Conservation (phyloP, 768 basidiomycete genomes). For the Amanita pallidorosea region DNA sequence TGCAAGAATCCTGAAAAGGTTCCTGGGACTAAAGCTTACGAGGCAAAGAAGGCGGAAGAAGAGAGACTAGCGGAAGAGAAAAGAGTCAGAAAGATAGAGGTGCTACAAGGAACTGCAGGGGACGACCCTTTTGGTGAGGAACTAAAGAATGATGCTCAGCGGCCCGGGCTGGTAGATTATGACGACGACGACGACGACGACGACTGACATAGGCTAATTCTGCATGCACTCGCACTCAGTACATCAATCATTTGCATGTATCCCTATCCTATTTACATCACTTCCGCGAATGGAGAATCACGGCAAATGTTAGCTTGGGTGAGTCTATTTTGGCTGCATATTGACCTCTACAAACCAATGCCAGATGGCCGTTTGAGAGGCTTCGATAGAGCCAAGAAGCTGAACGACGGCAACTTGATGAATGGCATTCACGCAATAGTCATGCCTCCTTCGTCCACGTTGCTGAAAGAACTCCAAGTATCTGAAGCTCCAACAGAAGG, state of each 20-base stretch:
- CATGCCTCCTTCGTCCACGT: background rate
- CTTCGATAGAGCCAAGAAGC: constrained; percentile 47
- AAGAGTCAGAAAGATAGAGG: constrained; percentile 48
- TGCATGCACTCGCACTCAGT: background rate
- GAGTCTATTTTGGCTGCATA: constrained; percentile 43
- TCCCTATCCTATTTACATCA: constrained; percentile 10
- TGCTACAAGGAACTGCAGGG: constrained; percentile 31
- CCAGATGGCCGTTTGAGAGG: constrained; percentile 29
- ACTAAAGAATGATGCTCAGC: constrained; percentile 21
- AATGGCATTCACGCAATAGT: background rate
- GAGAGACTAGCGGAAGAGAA: constrained; percentile 63
- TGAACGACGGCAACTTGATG: background rate
- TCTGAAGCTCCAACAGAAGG: too few species aligned
- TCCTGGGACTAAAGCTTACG: constrained; percentile 76
- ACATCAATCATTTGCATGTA: constrained; percentile 15
- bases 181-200: constrained; percentile 45
- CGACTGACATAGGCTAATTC: constrained; percentile 8
- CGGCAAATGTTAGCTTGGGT: background rate
- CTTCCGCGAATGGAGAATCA: background rate
- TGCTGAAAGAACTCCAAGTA: background rate
- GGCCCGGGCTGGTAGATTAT: constrained; percentile 37
- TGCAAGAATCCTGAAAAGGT: constrained; percentile 98
- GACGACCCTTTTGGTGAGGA: constrained; percentile 67
- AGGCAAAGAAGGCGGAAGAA: constrained; percentile 59
- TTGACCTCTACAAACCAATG: constrained; percentile 47